These are phyloP conservation scores for Metschnikowia lunata DNA, from an alignment of 805 yeast species.

Conservation along the genomic window DNA sequence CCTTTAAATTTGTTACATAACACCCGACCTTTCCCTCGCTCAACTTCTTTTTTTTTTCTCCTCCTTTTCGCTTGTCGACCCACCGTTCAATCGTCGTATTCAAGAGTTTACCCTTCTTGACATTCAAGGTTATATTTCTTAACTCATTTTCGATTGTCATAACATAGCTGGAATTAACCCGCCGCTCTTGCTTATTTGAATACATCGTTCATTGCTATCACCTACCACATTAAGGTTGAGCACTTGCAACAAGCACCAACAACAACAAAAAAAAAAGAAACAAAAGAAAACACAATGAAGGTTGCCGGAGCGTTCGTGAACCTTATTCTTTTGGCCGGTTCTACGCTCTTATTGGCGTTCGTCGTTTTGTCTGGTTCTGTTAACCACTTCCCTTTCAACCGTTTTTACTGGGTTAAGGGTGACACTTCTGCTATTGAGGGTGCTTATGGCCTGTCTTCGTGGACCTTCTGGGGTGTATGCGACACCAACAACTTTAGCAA, in stretches of 20 bases:
- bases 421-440: conserved; percentile 54
- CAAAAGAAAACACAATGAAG: conserved; percentile 22
- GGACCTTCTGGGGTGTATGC: conserved; percentile 81
- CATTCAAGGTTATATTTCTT: too few species aligned
- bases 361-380: conserved; percentile 18
- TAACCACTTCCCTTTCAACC: conserved; percentile 29
- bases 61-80: neutral
- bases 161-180: too few species aligned
- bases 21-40: conserved; percentile 22
- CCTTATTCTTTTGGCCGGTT: conserved; percentile 39
- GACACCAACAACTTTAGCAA: conserved; percentile 51
- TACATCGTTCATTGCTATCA: too few species aligned
- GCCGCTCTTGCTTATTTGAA: too few species aligned
- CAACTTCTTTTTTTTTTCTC: conserved; percentile 24
- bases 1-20: conserved; percentile 10
- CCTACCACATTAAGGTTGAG: too few species aligned
- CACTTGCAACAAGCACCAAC: neutral
- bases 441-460: conserved; percentile 54
- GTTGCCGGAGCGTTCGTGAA: conserved; percentile 30
- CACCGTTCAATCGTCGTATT: too few species aligned
- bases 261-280: neutral
- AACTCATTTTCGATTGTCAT: too few species aligned
- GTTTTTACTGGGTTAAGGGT: conserved; percentile 78
- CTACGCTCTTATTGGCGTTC: conserved; percentile 52
- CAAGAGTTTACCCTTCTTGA: too few species aligned